Evolutionary conservation across 208 protist genomes (phyloP).

Genomic region (Wallacemonas sp.): DNA sequence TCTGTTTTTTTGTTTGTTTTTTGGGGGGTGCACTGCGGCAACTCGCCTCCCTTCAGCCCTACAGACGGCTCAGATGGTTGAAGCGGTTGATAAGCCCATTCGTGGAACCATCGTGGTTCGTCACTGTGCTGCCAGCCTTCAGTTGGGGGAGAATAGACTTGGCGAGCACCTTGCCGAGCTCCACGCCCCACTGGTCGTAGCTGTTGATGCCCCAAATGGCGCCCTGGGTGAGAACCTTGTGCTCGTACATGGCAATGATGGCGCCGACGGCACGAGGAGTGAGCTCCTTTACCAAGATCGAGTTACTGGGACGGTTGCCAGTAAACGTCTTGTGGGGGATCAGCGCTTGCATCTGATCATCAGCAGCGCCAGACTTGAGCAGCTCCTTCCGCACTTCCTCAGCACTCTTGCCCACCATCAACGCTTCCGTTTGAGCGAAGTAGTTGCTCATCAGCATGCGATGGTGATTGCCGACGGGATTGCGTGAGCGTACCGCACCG

Average conservation of each 20-base stretch:
- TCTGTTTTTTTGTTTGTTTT: neutral
- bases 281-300: constrained; percentile 94
- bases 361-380: constrained; percentile 38
- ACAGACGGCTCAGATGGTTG: constrained; percentile 72
- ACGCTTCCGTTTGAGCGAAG: constrained; percentile 97
- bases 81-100: constrained; percentile 96
- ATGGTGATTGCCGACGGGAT: constrained; percentile 94
- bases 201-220: constrained; percentile 98
- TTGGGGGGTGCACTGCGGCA: too few relatives aligned
- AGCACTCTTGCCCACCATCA: constrained; percentile 95
- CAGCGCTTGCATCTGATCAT: constrained; percentile 59
- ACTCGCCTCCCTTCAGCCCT: too few relatives aligned
- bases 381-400: constrained; percentile 86
- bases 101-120: constrained; percentile 93
- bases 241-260: constrained; percentile 98
- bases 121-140: constrained; percentile 38
- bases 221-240: constrained; percentile 97
- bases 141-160: constrained; percentile 96
- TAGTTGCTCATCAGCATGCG: constrained; percentile 96
- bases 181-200: constrained; percentile 98
- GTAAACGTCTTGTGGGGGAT: constrained; percentile 89
- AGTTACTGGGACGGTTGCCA: constrained; percentile 96
- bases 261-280: constrained; percentile 92
- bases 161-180: constrained; percentile 97
- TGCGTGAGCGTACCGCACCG: constrained; percentile 89